Evolutionary conservation across 164 flowering plant genomes (phyloP).

Genomic region (Vitis amurensis): DNA sequence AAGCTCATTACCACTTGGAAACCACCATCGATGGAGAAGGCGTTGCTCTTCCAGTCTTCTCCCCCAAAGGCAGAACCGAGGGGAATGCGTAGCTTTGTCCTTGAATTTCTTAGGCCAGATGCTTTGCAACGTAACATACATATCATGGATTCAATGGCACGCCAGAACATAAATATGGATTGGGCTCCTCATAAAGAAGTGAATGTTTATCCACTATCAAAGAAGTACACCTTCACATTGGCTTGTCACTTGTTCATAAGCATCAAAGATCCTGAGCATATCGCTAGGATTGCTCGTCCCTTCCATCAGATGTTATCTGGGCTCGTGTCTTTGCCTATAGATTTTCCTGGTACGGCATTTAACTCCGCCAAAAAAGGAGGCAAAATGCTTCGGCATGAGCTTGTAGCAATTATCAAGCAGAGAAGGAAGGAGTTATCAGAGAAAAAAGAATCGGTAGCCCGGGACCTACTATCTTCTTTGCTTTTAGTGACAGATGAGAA

Average conservation of each 20-base stretch:
- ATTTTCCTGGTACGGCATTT: constrained; percentile 55
- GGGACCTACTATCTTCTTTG: constrained; percentile 50
- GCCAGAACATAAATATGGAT: constrained; percentile 15
- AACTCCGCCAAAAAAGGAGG: constrained; percentile 36
- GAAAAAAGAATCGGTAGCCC: constrained; percentile 26
- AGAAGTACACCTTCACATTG: constrained; percentile 35
- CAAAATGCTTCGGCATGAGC: constrained; percentile 28
- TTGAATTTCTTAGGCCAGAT: constrained; percentile 40
- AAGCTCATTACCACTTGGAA: constrained; percentile 48
- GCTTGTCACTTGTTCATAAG: constrained; percentile 40
- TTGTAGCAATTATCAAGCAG: constrained; percentile 30
- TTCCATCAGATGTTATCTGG: constrained; percentile 34
- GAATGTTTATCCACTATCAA: constrained; percentile 20
- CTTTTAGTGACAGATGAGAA: constrained; percentile 26
- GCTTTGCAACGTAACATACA: constrained; percentile 36
- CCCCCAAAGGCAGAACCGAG: constrained; percentile 26
- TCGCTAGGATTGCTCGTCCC: constrained; percentile 26
- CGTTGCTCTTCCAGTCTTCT: constrained; percentile 34
- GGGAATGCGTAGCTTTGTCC: constrained; percentile 31
- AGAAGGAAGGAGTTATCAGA: constrained; percentile 27
- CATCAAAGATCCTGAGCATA: constrained; percentile 35
- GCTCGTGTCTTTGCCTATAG: constrained; percentile 38
- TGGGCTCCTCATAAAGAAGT: background rate
- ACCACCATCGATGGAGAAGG: constrained; percentile 38
- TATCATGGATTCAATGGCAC: constrained; percentile 39